Conservation (phyloP, 2,329 filamentous ascomycete genomes). For the Aureobasidium namibiae region DNA sequence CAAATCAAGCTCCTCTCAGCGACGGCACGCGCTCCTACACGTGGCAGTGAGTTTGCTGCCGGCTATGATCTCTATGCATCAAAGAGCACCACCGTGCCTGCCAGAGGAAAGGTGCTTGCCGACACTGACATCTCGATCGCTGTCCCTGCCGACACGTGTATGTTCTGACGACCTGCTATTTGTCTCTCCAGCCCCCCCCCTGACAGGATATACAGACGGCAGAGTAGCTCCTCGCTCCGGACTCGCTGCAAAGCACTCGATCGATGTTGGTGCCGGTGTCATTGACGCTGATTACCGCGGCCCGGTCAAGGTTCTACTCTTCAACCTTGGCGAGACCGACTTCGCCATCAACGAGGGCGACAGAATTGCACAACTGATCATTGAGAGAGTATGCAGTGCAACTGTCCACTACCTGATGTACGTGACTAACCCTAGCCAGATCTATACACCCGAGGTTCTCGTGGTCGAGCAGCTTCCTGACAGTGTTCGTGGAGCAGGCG, state of each 20-base stretch:
- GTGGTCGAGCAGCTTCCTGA: constrained; percentile 83
- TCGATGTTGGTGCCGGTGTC: constrained; percentile 90
- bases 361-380: constrained; percentile 82
- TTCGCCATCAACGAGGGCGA: constrained; percentile 79
- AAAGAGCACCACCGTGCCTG: constrained; percentile 65
- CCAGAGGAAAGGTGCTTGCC: constrained; percentile 75
- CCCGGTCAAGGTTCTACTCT: constrained; percentile 86
- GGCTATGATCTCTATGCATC: constrained; percentile 87
- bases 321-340: constrained; percentile 80
- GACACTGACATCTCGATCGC: constrained; percentile 89
- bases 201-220: constrained; percentile 52
- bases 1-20: constrained; percentile 82
- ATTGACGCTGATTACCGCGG: constrained; percentile 97
- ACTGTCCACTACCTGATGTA: neutral
- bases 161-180: constrained; percentile 27
- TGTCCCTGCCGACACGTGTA: constrained; percentile 84
- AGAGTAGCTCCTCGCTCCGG: constrained; percentile 86
- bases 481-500: constrained; percentile 82
- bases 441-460: constrained; percentile 85
- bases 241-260: constrained; percentile 86
- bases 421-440: constrained; percentile 37
- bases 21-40: constrained; percentile 72
- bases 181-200: neutral
- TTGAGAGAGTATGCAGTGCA: constrained; percentile 65
- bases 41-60: constrained; percentile 81